Percentiles rank a stretch among this genome's conserved stretches.
Conservation (phyloP, 345 rosid species). For the Rhodomyrtus tomentosa region DNA sequence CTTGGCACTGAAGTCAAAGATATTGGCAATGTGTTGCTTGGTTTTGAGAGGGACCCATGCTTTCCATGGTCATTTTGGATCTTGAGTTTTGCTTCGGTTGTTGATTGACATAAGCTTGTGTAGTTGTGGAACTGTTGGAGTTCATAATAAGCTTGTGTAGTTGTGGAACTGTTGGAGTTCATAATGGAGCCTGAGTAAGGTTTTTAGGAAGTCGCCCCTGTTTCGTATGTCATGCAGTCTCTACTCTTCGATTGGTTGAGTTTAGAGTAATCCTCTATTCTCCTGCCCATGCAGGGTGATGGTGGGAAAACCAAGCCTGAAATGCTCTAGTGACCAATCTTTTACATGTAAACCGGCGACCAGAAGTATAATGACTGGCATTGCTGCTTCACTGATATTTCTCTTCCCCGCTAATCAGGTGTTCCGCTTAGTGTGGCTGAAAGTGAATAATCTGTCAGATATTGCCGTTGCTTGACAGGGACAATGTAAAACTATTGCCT, state of each 20-base stretch:
- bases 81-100: background rate
- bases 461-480: background rate
- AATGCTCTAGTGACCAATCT: slow-evolving; percentile 29
- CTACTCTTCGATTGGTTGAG: background rate
- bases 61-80: background rate
- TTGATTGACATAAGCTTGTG: background rate
- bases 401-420: slow-evolving; percentile 64
- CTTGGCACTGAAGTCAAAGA: background rate
- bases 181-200: background rate
- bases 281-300: slow-evolving; percentile 12
- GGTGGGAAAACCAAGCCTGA: slow-evolving; percentile 20
- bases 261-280: background rate
- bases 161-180: background rate
- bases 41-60: background rate
- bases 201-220: background rate
- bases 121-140: background rate
- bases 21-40: background rate
- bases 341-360: slow-evolving; percentile 13
- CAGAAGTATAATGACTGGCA: slow-evolving; percentile 32
- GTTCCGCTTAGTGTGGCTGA: background rate
- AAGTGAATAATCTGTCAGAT: background rate
- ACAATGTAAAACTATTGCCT: background rate
- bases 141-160: background rate
- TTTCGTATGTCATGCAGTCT: background rate
- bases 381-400: slow-evolving; percentile 51